Base-by-base conservation (phyloP, 768 basidiomycete species). In the Kwoniella botswanensis region DNA sequence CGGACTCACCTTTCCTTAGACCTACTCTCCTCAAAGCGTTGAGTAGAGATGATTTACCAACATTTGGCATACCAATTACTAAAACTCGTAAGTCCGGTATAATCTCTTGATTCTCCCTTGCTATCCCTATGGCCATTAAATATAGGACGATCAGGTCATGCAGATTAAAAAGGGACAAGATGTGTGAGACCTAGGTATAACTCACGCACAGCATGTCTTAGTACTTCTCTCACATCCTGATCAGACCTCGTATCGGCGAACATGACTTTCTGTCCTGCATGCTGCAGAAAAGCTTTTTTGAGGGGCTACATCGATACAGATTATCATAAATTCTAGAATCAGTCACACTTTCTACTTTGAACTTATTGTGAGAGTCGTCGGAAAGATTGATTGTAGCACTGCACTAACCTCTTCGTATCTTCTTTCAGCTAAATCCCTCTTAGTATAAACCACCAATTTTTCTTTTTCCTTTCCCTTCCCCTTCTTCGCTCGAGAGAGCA, bases 1-100 rank as follows among this genome's bases (percentile, higher is more conserved):
- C 12, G 18, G 6, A 55, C 90, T 81, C 83, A 95, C 94, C 90
- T 81, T 94, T 94, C 76, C 88, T 86, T 56, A 96, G 92, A 12
- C 96, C 96, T 79, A 90, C 90, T 78, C 88, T 90, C 54, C 96
- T 88, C 63, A 99, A 85, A 55, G 93, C 91, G 82, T 98, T 98
- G 83, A 99, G 94, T 68, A 98, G 80, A 78, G 90, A 92, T 67
- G 93, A 95, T 85, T 98, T 98, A 73, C 97, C 97, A 76, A 98
- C 96, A 83, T 99, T 98, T 64, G 96, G 96, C 84, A 94, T 96
- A 1, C 96, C 96, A 4, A 98, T 92, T 18, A 98, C 92, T 2
- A 98, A 87, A 7, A 98, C 91, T 76, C 94, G 94, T 74, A 93
- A 85, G 42, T 72, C 74, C 22, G 89, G 88, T 58, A 89, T 87